Evolutionary conservation across 1,284 basidiomycete species (phyloP), one percentile per base, ranked within the genome.

Genomic region (Marasmius tenuissimus): DNA sequence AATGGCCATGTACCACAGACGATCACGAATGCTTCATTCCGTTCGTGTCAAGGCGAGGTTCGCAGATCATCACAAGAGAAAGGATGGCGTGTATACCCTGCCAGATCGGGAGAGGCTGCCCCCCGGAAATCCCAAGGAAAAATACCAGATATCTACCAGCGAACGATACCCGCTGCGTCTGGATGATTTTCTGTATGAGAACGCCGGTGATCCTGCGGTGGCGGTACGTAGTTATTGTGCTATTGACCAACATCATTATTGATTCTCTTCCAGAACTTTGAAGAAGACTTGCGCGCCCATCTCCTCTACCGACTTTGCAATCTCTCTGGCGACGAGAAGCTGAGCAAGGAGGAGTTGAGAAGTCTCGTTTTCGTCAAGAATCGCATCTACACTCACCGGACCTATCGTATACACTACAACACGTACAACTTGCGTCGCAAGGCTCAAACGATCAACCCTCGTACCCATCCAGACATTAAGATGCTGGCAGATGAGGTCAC

Each of bases 361-460:
- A 6, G 18, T 14, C 16, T 63, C 9, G 35, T 10, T 3, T 22
- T 69, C 20, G 35, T 54, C 27, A 53, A 62, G 20, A 51, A 65
- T 47, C 33, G 55, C 1, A 55, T 68, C 4, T 70, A 66, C 49
- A 50, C 37, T 1, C 69, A 71, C 58, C 57, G 65, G 18, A 51
- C 53, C 40, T 18, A 58, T 4, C 52, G 57, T 4, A 47, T 68
- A 35, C 63, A 70, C 61, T 72, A 61, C 42, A 71, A 69, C 3
- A 67, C 66, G 3, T 71, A 71, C 42, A 63, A 71, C 53, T 54
- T 68, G n/a, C 63, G 59, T 12, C 52, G 42, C 4, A 27, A 38
- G 3, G 27, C 12, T 4, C 51, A 61, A 14, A 48, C 53, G 16
- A n/a, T 53, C 12, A 60, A 60, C 16, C 59, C 59, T 27, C 51